Conservation (phyloP, 345 rosid species). For the Rhodamnia rubescens region DNA sequence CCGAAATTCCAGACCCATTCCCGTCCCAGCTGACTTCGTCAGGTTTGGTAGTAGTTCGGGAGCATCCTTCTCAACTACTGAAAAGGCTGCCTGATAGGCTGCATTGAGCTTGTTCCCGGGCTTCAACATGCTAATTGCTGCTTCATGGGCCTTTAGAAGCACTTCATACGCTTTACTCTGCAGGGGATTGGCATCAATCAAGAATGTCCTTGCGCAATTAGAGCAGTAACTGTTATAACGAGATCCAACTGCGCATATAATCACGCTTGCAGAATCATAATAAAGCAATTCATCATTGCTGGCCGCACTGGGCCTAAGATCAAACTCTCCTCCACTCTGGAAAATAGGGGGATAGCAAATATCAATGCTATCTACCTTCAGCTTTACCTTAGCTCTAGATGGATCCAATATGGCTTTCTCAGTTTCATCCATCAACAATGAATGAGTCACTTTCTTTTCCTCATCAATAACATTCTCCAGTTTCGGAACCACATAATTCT, state of each 20-base stretch:
- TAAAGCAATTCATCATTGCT: slow-evolving; percentile 72
- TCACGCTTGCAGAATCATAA: slow-evolving; percentile 83
- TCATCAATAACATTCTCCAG: slow-evolving; percentile 88
- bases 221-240: slow-evolving; percentile 91
- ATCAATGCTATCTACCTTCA: slow-evolving; percentile 84
- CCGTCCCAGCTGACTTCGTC: slow-evolving; percentile 94
- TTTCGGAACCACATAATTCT: slow-evolving; percentile 75
- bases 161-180: slow-evolving; percentile 91
- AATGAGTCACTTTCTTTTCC: slow-evolving; percentile 77
- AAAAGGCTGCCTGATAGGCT: slow-evolving; percentile 69
- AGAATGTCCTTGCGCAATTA: slow-evolving; percentile 68
- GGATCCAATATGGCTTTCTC: slow-evolving; percentile 88
- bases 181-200: slow-evolving; percentile 72
- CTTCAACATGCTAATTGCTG: slow-evolving; percentile 62
- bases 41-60: slow-evolving; percentile 62
- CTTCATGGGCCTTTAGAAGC: slow-evolving; percentile 88
- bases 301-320: slow-evolving; percentile 89
- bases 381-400: slow-evolving; percentile 65
- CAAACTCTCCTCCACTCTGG: slow-evolving; percentile 90
- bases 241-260: slow-evolving; percentile 79
- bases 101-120: slow-evolving; percentile 58
- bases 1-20: slow-evolving; percentile 92
- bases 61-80: slow-evolving; percentile 71
- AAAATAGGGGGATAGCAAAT: slow-evolving; percentile 94
- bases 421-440: slow-evolving; percentile 76